Evolutionary conservation across 2,329 filamentous ascomycete genomes (phyloP).

Genomic region (Passalora sequoiae): DNA sequence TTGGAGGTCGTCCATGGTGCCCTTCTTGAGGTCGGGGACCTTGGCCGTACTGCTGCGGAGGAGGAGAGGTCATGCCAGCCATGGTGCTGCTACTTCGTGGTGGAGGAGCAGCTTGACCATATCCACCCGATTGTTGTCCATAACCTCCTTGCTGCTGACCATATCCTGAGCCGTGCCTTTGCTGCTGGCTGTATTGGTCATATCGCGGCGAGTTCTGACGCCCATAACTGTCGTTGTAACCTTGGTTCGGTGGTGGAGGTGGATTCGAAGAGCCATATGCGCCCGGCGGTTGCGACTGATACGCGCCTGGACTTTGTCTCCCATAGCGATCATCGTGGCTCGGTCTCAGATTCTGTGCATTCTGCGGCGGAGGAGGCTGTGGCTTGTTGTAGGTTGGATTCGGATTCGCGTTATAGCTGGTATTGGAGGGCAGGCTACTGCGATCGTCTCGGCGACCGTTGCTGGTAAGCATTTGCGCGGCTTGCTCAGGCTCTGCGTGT

Average conservation of each 20-base stretch:
- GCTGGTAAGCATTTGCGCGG: constrained; percentile 37
- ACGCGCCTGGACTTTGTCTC: constrained; percentile 28
- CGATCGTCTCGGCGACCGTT: constrained; percentile 24
- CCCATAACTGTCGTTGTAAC: constrained; percentile 16
- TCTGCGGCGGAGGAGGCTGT: constrained; percentile 32
- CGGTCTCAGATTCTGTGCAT: constrained; percentile 32
- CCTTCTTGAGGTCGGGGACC: constrained; percentile 51
- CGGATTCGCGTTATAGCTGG: too few relatives aligned
- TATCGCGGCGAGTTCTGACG: constrained; percentile 33
- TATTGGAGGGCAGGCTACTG: constrained; percentile 30
- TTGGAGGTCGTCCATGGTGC: constrained; percentile 60
- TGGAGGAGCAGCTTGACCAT: constrained; percentile 14
- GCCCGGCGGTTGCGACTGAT: constrained; percentile 29
- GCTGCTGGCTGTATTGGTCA: constrained; percentile 30
- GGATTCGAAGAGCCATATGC: constrained; percentile 31
- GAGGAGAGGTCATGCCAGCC: constrained; percentile 27
- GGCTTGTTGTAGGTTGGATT: constrained; percentile 48
- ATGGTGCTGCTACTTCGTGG: constrained; percentile 17
- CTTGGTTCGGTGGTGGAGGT: constrained; percentile 2
- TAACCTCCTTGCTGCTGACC: constrained; percentile 11
- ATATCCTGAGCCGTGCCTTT: constrained; percentile 13
- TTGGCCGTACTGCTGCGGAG: constrained; percentile 50
- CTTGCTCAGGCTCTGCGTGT: constrained; percentile 67
- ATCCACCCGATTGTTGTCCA: constrained; percentile 9
- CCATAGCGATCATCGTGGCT: constrained; percentile 36